phyloP scores from a whole-genome alignment of 2,329 filamentous ascomycete species.

The Colletotrichum cuscutae region DNA sequence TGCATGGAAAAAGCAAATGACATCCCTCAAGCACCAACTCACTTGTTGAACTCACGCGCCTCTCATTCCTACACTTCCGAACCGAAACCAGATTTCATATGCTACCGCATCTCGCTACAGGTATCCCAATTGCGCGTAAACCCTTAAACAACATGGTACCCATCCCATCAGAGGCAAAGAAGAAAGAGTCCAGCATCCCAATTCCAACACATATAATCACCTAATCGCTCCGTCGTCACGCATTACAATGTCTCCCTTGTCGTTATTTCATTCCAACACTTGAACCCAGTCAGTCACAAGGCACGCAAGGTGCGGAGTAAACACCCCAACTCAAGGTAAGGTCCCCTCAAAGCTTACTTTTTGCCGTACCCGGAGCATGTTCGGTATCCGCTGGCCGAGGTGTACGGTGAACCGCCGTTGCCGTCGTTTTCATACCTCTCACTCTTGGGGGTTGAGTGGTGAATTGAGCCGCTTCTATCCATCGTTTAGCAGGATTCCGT shows the following conservation, averaged over 20 bases:
- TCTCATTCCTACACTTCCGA: neutral
- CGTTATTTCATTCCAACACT: slow-evolving; percentile 14
- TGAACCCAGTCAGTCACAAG: neutral
- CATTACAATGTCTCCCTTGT: neutral
- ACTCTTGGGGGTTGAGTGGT: slow-evolving; percentile 73
- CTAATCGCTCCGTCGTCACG: neutral
- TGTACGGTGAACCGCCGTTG: slow-evolving; percentile 68
- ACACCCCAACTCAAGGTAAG: neutral
- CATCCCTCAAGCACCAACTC: neutral
- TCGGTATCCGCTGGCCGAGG: slow-evolving; percentile 58
- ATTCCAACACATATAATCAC: neutral
- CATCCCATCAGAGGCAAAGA: neutral
- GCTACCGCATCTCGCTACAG: neutral
- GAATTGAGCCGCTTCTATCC: slow-evolving; percentile 71
- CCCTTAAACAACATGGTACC: neutral
- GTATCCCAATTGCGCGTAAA: neutral
- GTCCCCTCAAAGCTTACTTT: slow-evolving; percentile 9
- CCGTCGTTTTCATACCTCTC: slow-evolving; percentile 75
- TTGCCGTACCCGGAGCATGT: slow-evolving; percentile 32
- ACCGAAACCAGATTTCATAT: neutral
- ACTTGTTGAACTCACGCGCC: too few relatives aligned
- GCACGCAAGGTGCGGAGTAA: neutral
- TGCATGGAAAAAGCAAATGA: neutral
- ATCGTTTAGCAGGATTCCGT: neutral
- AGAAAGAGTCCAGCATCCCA: neutral